Evolutionary conservation across 139 green algal species (phyloP), one percentile per base, ranked within the genome.

Genomic region (Spirogloea muscicola): DNA sequence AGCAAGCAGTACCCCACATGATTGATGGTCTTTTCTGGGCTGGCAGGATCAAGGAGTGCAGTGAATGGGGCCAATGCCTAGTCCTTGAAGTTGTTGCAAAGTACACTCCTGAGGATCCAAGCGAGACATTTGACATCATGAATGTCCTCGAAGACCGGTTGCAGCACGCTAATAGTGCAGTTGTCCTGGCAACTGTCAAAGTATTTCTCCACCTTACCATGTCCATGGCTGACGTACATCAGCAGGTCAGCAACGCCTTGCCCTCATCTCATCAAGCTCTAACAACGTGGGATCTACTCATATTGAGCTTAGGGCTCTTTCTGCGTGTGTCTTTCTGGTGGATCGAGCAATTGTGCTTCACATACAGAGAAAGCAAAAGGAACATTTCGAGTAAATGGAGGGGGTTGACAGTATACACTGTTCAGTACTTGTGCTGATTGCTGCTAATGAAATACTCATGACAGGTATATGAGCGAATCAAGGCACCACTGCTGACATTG

Each of bases 121-220:
- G 86, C 9, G 93, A 98, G 80, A 88, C 92, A 48, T 98, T 93
- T 78, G 92, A 97, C 80, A 84, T 98, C 62, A 89, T 98, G 76
- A 96, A 98, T 77, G 27, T 74, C 25, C 84, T 98, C 41, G 94
- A 98, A 80, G 94, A 97, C 86, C 84, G 92, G 10, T 83, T 98
- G 73, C 78, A 81, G 29, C 83, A 90, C 60, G 76, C 86, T 75
- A 98, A 97, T 85, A 91, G 79, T 38, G 94, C 92, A 0, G 88
- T 98, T 7, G 91, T 95, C 36, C 81, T 98, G 72, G 91, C 88
- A 34, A 89, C 92, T 3, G 85, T 89, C 49, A 93, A 94, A 81
- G 82, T 96, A 9, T 98, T 98, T 80, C 86, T 98, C 48, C 87
- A 93, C 77, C 82, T 92, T 79, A 98, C 94, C 0, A 81, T 96